phyloP scores from a whole-genome alignment of 2,329 filamentous ascomycete species.

The Tetracladium maxilliforme region DNA sequence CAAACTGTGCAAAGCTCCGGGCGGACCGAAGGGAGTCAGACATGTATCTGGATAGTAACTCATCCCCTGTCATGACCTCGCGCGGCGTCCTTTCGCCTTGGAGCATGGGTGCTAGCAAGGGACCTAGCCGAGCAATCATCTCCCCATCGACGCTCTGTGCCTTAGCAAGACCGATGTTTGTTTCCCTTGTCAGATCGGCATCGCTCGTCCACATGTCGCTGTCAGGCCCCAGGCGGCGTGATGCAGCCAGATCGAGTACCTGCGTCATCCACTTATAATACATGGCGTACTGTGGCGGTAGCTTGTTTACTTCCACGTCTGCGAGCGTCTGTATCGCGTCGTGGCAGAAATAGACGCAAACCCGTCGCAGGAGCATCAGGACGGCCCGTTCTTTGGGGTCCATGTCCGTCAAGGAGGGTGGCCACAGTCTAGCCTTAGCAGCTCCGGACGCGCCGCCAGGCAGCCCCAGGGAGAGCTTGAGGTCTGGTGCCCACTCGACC shows the following conservation, averaged over 20 bases:
- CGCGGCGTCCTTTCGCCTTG: constrained; percentile 1
- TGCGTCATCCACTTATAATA: background rate
- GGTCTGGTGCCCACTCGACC: background rate
- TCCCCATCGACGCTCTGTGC: constrained; percentile 1
- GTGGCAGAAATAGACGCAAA: background rate
- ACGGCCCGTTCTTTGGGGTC: background rate
- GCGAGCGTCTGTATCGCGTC: background rate
- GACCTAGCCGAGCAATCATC: constrained; percentile 1
- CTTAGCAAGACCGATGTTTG: no score
- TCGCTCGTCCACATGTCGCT: background rate
- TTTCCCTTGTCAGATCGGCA: background rate
- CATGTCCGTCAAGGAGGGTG: no score
- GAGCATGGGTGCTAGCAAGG: constrained; percentile 1
- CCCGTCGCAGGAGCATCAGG: background rate
- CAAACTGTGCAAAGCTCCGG: background rate
- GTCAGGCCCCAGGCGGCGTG: background rate
- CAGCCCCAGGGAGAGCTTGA: background rate
- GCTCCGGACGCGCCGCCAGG: no score
- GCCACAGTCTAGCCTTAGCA: no score
- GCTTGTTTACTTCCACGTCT: background rate
- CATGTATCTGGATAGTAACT: background rate
- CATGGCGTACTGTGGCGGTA: background rate
- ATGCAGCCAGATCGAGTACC: background rate
- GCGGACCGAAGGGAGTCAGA: background rate
- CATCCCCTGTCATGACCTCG: background rate